Base-by-base conservation (phyloP, 768 basidiomycete species). In the Suillus cothurnatus region DNA sequence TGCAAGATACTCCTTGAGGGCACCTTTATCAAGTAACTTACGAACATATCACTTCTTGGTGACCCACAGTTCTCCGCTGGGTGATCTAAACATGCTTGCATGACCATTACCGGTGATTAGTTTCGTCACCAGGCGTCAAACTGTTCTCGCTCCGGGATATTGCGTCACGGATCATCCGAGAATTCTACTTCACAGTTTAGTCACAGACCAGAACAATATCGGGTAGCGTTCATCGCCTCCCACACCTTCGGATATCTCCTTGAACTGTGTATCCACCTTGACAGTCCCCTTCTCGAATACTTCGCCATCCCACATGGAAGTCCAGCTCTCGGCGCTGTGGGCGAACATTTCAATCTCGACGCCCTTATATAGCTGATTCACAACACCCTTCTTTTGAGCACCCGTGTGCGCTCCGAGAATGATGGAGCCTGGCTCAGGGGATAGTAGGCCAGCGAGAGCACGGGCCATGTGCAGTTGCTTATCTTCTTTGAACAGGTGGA, bases 401-500 rank as follows among this genome's bases (percentile, higher is more conserved):
- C 73, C 80, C 31, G 64, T 68, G 63, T 85, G 83, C 28, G 70
- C 63, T 12, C 85, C 84, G 64, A 84, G 81, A 43, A 84, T 80
- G 26, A 83, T 67, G 3, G 83, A 82, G 4, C 84, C 85, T 2
- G 81, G 77, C 34, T 70, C 69, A 2, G 78, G 80, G 0, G 79
- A 76, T 23, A 85, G 76, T 6, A 86, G 71, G 12, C 75, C 74
- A 1, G 80, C 82, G 38, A 85, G 70, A 6, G 74, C 72, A 21
- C 71, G 73, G 2, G 81, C 85, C 57, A 86, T 73, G 39, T 78
- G 67, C 11, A 73, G 64, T 65, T 86, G 84, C 31, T 74, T 61
- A 21, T 67, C 74, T 66, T 81, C 75, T 62, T 69, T 64, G 71
- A 87, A 87, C 38, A 86, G 71, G 73, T 80, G 77, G 64, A 87